phyloP scores from a whole-genome alignment of 768 basidiomycete species.

The Strobilomyces dryophilus region DNA sequence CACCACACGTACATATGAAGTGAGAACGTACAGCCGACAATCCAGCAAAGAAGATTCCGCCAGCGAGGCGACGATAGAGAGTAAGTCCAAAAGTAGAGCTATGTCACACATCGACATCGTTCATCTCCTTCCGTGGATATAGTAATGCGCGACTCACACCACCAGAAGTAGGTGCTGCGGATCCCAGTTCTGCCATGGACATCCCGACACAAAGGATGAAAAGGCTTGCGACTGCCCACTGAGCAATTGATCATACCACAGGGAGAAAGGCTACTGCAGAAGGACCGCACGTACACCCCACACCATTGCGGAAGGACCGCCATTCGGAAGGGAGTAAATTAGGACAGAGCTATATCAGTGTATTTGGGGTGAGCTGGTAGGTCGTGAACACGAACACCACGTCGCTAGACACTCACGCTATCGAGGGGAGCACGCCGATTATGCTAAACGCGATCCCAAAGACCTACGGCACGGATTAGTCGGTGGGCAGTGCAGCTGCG shows the following conservation, averaged over 20 bases:
- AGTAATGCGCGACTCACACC: conserved; percentile 24
- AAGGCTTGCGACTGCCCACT: conserved; percentile 38
- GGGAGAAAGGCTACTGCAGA: not conserved
- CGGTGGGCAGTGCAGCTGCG: not conserved
- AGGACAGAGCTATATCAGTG: conserved; percentile 40
- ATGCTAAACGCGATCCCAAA: conserved; percentile 71
- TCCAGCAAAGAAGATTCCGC: conserved; percentile 59
- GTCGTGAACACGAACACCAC: not conserved
- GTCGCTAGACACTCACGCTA: conserved; percentile 42
- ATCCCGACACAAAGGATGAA: conserved; percentile 38
- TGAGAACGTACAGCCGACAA: conserved; percentile 59
- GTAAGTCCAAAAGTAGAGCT: conserved; percentile 71
- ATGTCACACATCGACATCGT: not conserved
- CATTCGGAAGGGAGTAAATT: conserved; percentile 46
- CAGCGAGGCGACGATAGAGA: conserved; percentile 52
- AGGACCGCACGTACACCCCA: conserved; percentile 36
- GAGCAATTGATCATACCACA: not conserved
- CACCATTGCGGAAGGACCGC: conserved; percentile 45
- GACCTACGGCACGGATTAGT: conserved; percentile 37
- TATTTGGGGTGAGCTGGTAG: not conserved
- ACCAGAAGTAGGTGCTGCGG: conserved; percentile 40
- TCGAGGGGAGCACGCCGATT: conserved; percentile 64
- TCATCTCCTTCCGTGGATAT: not conserved
- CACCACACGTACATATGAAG: not conserved
- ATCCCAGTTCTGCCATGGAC: conserved; percentile 40